A percentile compares a stretch with the other conserved stretches of the same genome.
phyloP scores from a whole-genome alignment of 306 rosid genomes.

The Leucaena leucocephala region DNA sequence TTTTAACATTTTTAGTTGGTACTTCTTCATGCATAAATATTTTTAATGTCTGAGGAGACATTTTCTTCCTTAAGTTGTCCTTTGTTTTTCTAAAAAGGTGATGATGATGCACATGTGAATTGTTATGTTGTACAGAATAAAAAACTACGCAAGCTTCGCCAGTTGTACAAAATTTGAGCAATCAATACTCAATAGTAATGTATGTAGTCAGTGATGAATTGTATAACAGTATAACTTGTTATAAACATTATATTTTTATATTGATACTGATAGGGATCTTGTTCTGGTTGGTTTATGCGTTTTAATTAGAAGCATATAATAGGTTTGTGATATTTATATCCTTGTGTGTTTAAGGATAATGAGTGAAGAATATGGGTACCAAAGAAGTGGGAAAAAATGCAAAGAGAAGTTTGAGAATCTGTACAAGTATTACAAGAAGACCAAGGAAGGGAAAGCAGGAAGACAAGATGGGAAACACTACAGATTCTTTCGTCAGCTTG shows the following conservation, averaged over 20 bases:
- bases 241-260: background rate
- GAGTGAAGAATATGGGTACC: slow-evolving; percentile 78
- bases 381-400: slow-evolving; percentile 85
- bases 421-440: slow-evolving; percentile 91
- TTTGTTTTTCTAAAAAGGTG: background rate
- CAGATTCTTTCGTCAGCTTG: slow-evolving; percentile 83
- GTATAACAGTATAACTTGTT: background rate
- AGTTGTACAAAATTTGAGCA: background rate
- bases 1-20: background rate
- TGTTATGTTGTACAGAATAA: background rate
- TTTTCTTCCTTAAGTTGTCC: background rate
- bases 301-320: background rate
- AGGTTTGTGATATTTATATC: slow-evolving; percentile 3
- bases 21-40: background rate
- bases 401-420: slow-evolving; percentile 86
- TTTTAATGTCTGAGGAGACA: background rate
- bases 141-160: background rate
- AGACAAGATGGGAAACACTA: slow-evolving; percentile 84
- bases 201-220: background rate
- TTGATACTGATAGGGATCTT: background rate
- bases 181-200: background rate
- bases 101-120: background rate
- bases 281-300: background rate
- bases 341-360: slow-evolving; percentile 52
- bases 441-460: slow-evolving; percentile 79